A percentile compares a stretch with the other conserved stretches of the same genome.
Evolutionary conservation across 768 basidiomycete genomes (phyloP).

Genomic region (Trichaptum fuscoviolaceum): DNA sequence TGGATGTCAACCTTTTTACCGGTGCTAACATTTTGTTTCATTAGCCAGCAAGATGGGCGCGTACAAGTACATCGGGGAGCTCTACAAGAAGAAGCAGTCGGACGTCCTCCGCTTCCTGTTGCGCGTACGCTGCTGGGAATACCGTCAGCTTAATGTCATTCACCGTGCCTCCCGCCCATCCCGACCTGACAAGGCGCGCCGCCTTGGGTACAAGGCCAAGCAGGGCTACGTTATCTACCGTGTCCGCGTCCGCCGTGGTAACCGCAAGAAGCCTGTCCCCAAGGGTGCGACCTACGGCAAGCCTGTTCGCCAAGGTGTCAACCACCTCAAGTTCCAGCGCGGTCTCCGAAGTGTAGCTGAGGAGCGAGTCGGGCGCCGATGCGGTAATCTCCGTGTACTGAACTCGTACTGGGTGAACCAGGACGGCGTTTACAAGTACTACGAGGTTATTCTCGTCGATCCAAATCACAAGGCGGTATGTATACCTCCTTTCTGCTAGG

Average conservation of each 20-base stretch:
- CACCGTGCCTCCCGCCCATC: conserved; percentile 98
- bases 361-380: conserved; percentile 95
- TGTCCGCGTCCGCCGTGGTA: conserved; percentile 93
- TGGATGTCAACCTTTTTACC: conserved; percentile 1
- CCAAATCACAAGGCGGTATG: conserved; percentile 90
- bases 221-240: conserved; percentile 99
- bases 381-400: conserved; percentile 92
- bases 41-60: conserved; percentile 72
- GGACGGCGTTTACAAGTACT: conserved; percentile 99
- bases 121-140: conserved; percentile 99
- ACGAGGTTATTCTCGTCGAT: conserved; percentile 97
- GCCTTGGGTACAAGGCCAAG: conserved; percentile 99
- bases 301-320: conserved; percentile 98
- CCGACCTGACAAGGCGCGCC: conserved; percentile 98
- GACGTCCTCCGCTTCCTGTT: conserved; percentile 97
- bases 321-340: conserved; percentile 97
- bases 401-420: conserved; percentile 99
- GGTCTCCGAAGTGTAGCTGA: conserved; percentile 90
- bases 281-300: conserved; percentile 99
- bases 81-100: conserved; percentile 98
- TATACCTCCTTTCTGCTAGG: conserved; percentile 10
- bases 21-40: neutral
- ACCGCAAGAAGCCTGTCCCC: conserved; percentile 97
- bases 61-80: conserved; percentile 94
- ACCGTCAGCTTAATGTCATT: conserved; percentile 96